Percentiles rank a stretch among this genome's conserved stretches.
Conservation (phyloP, 768 basidiomycete genomes). For the Tricholoma matsutake region DNA sequence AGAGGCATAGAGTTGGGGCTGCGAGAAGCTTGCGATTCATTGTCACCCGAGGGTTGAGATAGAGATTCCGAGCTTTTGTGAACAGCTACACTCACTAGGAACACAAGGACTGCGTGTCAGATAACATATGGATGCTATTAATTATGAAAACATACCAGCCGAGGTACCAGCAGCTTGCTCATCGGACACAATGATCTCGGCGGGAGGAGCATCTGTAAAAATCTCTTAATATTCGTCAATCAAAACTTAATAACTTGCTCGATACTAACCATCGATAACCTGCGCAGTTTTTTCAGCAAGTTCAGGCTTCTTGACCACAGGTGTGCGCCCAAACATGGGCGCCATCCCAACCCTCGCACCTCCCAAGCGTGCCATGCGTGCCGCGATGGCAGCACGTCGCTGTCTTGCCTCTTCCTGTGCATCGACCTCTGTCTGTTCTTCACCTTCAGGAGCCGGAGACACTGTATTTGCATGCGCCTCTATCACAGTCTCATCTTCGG, state of each 20-base stretch:
- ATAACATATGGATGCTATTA: neutral
- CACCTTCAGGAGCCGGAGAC: constrained; percentile 21
- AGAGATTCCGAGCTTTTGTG: constrained; percentile 26
- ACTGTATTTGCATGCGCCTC: constrained; percentile 17
- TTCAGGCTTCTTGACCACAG: constrained; percentile 31
- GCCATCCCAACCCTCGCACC: constrained; percentile 82
- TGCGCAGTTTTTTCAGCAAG: neutral
- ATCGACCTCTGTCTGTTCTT: constrained; percentile 35
- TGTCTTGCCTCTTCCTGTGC: constrained; percentile 74
- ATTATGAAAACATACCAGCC: constrained; percentile 4
- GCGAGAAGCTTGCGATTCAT: constrained; percentile 31
- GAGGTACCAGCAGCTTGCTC: constrained; percentile 5
- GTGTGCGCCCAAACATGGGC: constrained; percentile 59
- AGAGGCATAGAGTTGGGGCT: constrained; percentile 65
- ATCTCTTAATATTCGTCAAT: neutral
- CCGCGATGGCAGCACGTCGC: constrained; percentile 83
- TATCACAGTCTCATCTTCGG: constrained; percentile 16
- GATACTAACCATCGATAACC: constrained; percentile 8
- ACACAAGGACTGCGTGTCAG: neutral
- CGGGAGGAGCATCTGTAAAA: constrained; percentile 9
- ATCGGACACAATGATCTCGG: constrained; percentile 1
- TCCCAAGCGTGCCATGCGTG: constrained; percentile 90
- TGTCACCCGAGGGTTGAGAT: constrained; percentile 24
- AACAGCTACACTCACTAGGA: constrained; percentile 14
- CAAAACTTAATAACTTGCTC: neutral